Evolutionary conservation across 768 basidiomycete species (phyloP).

Genomic region (Suillus bovinus): DNA sequence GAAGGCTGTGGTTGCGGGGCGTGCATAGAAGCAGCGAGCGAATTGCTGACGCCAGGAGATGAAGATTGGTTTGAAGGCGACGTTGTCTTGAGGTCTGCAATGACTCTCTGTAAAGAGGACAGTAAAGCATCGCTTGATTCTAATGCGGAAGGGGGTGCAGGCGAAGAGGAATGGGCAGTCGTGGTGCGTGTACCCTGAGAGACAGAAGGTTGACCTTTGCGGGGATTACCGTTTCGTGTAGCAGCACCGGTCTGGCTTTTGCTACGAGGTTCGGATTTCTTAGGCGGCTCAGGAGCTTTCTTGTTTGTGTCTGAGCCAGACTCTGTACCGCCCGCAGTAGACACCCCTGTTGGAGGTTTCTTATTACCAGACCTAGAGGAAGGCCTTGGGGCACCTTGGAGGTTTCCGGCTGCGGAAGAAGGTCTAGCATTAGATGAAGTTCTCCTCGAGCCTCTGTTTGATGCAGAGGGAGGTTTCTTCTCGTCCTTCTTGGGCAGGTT

Average conservation of each 20-base stretch:
- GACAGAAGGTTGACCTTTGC: conserved; percentile 59
- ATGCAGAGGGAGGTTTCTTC: conserved; percentile 53
- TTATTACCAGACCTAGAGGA: conserved; percentile 70
- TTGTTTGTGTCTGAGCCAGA: conserved; percentile 75
- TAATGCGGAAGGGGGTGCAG: conserved; percentile 50
- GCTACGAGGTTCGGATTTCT: conserved; percentile 56
- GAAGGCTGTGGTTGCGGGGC: conserved; percentile 47
- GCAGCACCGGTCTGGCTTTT: conserved; percentile 51
- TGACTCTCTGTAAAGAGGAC: conserved; percentile 89
- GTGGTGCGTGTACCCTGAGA: conserved; percentile 57
- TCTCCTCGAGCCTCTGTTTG: conserved; percentile 60
- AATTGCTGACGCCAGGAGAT: conserved; percentile 39
- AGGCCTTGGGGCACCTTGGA: conserved; percentile 52
- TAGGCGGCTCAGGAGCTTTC: conserved; percentile 53
- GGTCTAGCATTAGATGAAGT: conserved; percentile 46
- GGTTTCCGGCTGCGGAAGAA: conserved; percentile 42
- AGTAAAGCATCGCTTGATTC: conserved; percentile 81
- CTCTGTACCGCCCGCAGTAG: conserved; percentile 47
- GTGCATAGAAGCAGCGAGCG: conserved; percentile 45
- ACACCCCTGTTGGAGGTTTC: conserved; percentile 38
- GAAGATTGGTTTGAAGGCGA: conserved; percentile 56
- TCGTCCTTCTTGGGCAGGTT: conserved; percentile 62
- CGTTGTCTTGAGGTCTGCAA: conserved; percentile 89
- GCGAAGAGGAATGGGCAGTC: conserved; percentile 39
- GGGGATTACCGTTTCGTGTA: conserved; percentile 48